A percentile compares a stretch with the other conserved stretches of the same genome.
Conservation (phyloP, 495 filamentous ascomycete genomes). For the Aspergillus biplanus region DNA sequence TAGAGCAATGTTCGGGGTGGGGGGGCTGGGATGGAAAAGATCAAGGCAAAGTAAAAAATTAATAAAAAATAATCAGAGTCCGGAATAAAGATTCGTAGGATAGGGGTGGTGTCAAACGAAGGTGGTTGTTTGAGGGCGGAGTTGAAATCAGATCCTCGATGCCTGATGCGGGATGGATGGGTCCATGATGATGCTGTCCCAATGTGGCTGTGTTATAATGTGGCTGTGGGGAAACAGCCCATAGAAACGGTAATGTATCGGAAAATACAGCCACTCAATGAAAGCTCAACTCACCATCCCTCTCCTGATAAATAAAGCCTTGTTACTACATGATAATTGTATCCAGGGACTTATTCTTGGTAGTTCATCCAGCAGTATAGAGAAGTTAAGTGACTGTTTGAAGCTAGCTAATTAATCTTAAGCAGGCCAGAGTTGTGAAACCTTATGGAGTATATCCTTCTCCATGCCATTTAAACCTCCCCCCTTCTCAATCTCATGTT, state of each 20-base stretch:
- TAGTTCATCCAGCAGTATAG: too few species aligned
- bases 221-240: conserved; percentile 18
- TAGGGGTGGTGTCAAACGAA: neutral
- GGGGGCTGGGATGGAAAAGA: neutral
- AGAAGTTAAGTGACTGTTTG: too few species aligned
- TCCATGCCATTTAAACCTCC: too few species aligned
- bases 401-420: too few species aligned
- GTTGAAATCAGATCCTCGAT: conserved; percentile 19
- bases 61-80: neutral
- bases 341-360: too few species aligned
- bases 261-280: conserved; percentile 11
- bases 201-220: conserved; percentile 23
- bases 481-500: too few species aligned
- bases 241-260: conserved; percentile 3
- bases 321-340: too few species aligned
- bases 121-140: conserved; percentile 12
- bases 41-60: neutral
- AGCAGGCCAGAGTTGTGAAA: too few species aligned
- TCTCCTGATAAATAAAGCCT: too few species aligned
- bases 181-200: conserved; percentile 15
- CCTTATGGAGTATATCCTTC: too few species aligned
- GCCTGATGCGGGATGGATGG: conserved; percentile 28
- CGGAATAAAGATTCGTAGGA: neutral
- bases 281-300: too few species aligned
- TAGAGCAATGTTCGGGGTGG: conserved; percentile 3